phyloP scores from a whole-genome alignment of 805 yeast genomes.

The Zygosaccharomyces siamensis region DNA sequence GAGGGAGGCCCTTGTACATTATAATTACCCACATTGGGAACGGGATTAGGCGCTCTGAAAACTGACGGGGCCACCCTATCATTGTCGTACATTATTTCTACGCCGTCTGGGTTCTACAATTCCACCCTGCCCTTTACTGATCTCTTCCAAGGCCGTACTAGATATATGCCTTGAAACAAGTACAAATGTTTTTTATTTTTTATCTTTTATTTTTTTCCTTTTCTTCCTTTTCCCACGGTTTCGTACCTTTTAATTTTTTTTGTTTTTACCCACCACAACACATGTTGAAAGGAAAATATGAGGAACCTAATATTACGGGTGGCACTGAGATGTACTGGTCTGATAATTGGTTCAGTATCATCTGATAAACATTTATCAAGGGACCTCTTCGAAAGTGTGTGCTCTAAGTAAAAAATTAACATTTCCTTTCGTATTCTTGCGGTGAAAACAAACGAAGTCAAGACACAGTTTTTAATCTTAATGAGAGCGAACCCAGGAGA shows the following conservation, averaged over 20 bases:
- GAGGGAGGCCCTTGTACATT: conserved; percentile 2
- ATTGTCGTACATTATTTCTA: conserved; percentile 1
- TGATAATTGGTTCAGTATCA: no score
- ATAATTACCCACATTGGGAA: neutral
- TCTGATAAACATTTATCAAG: no score
- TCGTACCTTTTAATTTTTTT: neutral
- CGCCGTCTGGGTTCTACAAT: conserved; percentile 1
- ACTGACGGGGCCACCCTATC: conserved; percentile 5
- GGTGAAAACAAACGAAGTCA: no score
- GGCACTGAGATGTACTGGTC: neutral
- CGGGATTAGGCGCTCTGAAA: neutral
- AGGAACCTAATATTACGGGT: neutral
- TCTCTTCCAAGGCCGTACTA: neutral
- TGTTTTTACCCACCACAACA: neutral
- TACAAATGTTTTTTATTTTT: neutral
- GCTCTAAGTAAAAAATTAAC: no score
- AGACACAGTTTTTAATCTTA: no score
- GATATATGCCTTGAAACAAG: neutral
- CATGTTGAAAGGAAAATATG: neutral
- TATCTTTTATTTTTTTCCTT: neutral
- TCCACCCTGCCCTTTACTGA: neutral
- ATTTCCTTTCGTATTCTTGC: no score
- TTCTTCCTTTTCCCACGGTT: neutral
- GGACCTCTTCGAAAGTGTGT: no score
- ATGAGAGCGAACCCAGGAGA: no score